A percentile compares a stretch with the other conserved stretches of the same genome.
phyloP scores from a whole-genome alignment of 305 asterid genomes.

The Fraxinus angustifolia region DNA sequence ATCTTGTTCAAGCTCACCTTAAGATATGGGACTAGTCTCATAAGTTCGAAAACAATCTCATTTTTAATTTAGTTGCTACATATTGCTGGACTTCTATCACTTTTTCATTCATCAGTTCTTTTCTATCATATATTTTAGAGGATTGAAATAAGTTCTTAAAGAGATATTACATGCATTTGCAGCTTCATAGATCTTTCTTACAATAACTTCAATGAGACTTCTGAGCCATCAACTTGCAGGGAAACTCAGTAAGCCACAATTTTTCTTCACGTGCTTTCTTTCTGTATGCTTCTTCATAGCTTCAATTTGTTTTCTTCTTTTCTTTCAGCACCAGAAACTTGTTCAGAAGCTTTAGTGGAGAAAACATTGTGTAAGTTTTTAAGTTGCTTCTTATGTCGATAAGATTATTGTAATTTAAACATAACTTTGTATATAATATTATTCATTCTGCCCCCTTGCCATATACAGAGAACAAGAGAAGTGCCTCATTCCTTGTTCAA shows the following conservation, averaged over 20 bases:
- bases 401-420: neutral
- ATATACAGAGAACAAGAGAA: constrained; percentile 31
- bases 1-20: neutral
- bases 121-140: neutral
- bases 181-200: constrained; percentile 56
- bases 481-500: constrained; percentile 40
- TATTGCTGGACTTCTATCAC: neutral
- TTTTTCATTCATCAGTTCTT: neutral
- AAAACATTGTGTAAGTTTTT: constrained; percentile 31
- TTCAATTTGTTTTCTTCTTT: neutral
- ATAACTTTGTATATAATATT: neutral
- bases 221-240: constrained; percentile 32
- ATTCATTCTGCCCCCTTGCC: neutral
- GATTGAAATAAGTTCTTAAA: constrained; percentile 6
- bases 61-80: neutral
- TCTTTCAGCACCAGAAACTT: constrained; percentile 43
- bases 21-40: neutral
- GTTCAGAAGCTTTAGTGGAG: constrained; percentile 44
- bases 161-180: constrained; percentile 14
- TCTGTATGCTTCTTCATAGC: neutral
- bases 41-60: neutral
- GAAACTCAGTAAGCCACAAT: constrained; percentile 40
- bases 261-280: constrained; percentile 4
- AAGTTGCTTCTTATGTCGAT: neutral
- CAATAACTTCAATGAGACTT: constrained; percentile 41